A percentile compares a stretch with the other conserved stretches of the same genome.
These are phyloP conservation scores for Plasmodium berghei DNA, from an alignment of 169 alveolate species.

Conservation along the genomic window DNA sequence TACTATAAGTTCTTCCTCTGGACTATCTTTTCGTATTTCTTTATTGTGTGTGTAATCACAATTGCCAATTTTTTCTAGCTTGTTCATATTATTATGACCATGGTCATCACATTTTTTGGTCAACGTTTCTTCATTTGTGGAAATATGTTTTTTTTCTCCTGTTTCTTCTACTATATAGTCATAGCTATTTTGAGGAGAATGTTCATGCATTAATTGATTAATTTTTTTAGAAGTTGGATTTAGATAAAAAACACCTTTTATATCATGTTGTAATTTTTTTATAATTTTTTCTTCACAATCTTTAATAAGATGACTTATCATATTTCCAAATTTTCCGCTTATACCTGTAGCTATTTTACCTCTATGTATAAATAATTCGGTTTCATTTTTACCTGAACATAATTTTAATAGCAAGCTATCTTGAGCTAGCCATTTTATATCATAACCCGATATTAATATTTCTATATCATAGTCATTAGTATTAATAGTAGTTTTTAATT, in stretches of 20 bases:
- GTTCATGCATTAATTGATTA: constrained; percentile 40
- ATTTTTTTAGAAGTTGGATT: constrained; percentile 51
- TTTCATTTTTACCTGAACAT: constrained; percentile 17
- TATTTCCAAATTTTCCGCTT: constrained; percentile 74
- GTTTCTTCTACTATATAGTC: not conserved
- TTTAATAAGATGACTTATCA: constrained; percentile 56
- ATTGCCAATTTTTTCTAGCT: not conserved
- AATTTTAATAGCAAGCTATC: constrained; percentile 66
- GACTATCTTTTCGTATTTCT: constrained; percentile 38
- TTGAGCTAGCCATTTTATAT: constrained; percentile 70
- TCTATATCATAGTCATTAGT: constrained; percentile 34
- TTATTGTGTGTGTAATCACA: not conserved
- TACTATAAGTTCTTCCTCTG: constrained; percentile 41
- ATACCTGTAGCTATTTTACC: constrained; percentile 79
- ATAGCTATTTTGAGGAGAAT: constrained; percentile 32
- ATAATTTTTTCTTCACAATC: constrained; percentile 80
- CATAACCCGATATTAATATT: constrained; percentile 39
- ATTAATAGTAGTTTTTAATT: constrained; percentile 51
- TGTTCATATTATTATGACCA: not conserved
- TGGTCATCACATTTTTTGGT: not conserved
- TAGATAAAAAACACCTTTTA: constrained; percentile 70
- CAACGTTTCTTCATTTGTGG: constrained; percentile 13
- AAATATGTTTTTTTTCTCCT: constrained; percentile 18
- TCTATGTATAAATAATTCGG: constrained; percentile 41
- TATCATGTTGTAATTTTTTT: constrained; percentile 80